Conservation (phyloP, 768 basidiomycete species). For the Serendipita sp. region DNA sequence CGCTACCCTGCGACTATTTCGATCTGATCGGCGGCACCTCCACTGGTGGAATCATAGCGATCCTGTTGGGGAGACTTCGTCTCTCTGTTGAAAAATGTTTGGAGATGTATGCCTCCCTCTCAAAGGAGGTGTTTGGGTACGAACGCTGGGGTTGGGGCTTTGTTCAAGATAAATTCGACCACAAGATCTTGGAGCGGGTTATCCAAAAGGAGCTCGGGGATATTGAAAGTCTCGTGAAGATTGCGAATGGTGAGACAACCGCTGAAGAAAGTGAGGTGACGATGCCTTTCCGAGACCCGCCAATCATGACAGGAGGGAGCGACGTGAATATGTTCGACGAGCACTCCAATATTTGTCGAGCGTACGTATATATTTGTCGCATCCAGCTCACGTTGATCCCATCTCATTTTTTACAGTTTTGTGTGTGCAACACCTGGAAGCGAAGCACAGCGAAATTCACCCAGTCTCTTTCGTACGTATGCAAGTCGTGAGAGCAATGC, state of each 20-base stretch:
- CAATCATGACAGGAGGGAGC: neutral
- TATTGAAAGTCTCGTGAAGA: neutral
- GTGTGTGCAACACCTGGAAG: conserved; percentile 10
- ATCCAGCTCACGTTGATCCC: too few species aligned
- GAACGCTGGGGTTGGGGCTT: neutral
- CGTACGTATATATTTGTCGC: too few species aligned
- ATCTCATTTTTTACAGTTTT: conserved; percentile 11
- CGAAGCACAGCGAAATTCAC: neutral
- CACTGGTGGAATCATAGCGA: conserved; percentile 19
- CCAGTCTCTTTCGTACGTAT: conserved; percentile 13
- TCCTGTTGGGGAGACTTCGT: conserved; percentile 26
- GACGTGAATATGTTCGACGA: conserved; percentile 6
- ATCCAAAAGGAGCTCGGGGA: conserved; percentile 1
- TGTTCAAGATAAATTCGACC: conserved; percentile 7
- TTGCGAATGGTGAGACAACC: neutral
- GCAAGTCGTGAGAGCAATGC: neutral
- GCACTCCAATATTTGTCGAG: neutral
- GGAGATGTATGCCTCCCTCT: conserved; percentile 17
- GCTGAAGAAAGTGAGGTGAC: neutral
- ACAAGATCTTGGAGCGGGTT: conserved; percentile 7
- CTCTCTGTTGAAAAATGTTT: conserved; percentile 25
- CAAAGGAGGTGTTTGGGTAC: conserved; percentile 16
- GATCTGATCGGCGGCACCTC: neutral
- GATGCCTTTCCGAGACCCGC: neutral
- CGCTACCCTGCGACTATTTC: conserved; percentile 11